A percentile compares a stretch with the other conserved stretches of the same genome.
These are phyloP conservation scores for Oldenlandia corymbosa DNA, from an alignment of 257 asterid species.

Conservation along the genomic window DNA sequence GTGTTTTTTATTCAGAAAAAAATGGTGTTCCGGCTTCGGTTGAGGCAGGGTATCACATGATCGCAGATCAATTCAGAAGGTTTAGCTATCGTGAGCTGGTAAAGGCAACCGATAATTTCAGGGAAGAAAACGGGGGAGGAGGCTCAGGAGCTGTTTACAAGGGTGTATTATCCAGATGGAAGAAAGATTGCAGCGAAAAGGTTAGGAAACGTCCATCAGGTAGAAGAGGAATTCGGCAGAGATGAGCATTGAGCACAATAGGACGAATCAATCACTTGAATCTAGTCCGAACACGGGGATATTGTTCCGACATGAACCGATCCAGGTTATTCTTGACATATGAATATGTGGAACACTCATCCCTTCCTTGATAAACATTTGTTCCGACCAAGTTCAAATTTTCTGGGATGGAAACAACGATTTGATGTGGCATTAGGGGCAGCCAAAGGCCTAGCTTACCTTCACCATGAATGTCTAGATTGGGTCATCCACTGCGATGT, in stretches of 20 bases:
- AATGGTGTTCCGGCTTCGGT: conserved; percentile 21
- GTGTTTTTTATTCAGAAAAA: conserved; percentile 27
- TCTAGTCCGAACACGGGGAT: conserved; percentile 42
- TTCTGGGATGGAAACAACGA: conserved; percentile 33
- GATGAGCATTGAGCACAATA: conserved; percentile 22
- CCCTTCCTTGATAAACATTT: conserved; percentile 33
- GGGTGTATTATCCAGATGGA: background rate
- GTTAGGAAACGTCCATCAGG: conserved; percentile 1
- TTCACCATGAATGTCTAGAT: conserved; percentile 41
- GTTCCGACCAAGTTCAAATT: background rate
- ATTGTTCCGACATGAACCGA: conserved; percentile 32
- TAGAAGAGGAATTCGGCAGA: conserved; percentile 26
- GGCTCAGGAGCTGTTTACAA: conserved; percentile 8
- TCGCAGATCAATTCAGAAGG: background rate
- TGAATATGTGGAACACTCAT: conserved; percentile 28
- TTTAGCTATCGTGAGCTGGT: background rate
- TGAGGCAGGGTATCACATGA: conserved; percentile 22
- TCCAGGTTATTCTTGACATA: conserved; percentile 26
- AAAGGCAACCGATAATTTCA: background rate
- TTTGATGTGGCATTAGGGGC: conserved; percentile 32
- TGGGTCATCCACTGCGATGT: conserved; percentile 47
- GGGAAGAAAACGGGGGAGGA: conserved; percentile 1
- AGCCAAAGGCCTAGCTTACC: conserved; percentile 36
- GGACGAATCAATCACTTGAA: conserved; percentile 36
- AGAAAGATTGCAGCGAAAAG: background rate